These are phyloP conservation scores for Tolypocladium nubicola DNA, from an alignment of 2,329 filamentous ascomycete genomes.

Conservation along the genomic window DNA sequence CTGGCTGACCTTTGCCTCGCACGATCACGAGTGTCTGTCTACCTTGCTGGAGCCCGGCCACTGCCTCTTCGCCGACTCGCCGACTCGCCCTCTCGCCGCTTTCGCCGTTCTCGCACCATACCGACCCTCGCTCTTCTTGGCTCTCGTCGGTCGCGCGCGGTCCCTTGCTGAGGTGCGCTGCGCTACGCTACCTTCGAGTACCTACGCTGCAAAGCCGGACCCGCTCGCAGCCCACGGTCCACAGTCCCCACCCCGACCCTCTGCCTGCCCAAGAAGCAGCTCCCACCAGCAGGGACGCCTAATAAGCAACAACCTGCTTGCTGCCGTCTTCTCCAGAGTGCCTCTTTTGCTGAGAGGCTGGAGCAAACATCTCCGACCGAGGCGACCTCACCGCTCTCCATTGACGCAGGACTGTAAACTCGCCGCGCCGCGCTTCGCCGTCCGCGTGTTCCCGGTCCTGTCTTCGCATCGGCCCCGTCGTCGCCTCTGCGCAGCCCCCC, in stretches of 20 bases:
- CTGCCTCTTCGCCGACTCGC: neutral
- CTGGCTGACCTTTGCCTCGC: neutral
- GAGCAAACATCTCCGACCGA: conserved; percentile 5
- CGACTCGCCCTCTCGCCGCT: neutral
- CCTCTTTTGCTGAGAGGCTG: conserved; percentile 4
- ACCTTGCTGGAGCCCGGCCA: neutral
- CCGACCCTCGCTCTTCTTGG: neutral
- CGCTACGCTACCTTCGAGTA: neutral
- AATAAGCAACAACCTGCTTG: neutral
- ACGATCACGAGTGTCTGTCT: neutral
- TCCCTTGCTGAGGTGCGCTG: neutral
- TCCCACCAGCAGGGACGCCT: conserved; percentile 1
- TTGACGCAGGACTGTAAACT: conserved; percentile 3
- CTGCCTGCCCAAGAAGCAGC: conserved; percentile 2
- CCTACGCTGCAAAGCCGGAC: conserved; percentile 1
- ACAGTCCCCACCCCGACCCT: conserved; percentile 1
- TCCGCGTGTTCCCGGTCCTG: neutral
- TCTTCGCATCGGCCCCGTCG: neutral
- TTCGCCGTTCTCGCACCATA: neutral
- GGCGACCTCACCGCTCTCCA: neutral
- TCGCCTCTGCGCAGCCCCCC: neutral
- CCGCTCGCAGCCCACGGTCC: conserved; percentile 1
- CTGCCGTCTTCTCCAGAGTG: neutral
- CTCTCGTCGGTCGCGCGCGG: neutral
- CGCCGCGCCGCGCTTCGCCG: neutral